Conservation (phyloP, 441 rosid species). For the Syzygium syzygioides region DNA sequence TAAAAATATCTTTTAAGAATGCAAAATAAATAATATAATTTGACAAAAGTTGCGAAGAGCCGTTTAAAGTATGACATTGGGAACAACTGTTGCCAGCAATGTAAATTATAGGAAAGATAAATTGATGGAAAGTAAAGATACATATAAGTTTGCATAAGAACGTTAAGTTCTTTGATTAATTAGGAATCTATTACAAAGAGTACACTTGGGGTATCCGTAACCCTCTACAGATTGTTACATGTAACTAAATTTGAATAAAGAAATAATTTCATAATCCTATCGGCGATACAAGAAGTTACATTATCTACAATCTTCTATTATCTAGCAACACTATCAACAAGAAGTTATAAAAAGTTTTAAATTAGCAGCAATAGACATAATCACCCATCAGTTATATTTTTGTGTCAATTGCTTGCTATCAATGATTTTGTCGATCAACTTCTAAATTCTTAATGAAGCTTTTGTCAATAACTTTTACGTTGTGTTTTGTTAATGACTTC, state of each 20-base stretch:
- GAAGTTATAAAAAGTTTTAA: too few relatives aligned
- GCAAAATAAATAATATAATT: not conserved
- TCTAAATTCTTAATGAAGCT: not conserved
- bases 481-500: not conserved
- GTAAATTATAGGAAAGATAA: not conserved
- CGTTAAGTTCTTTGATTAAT: too few relatives aligned
- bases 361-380: not conserved
- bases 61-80: not conserved
- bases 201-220: not conserved
- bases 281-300: not conserved
- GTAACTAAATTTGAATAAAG: not conserved
- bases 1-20: not conserved
- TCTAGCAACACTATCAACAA: not conserved
- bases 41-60: not conserved
- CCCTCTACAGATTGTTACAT: not conserved
- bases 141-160: not conserved
- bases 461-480: not conserved
- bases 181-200: not conserved
- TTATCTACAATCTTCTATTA: too few relatives aligned
- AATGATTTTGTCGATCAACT: not conserved
- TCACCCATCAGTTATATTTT: not conserved
- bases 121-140: not conserved
- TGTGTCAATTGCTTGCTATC: not conserved
- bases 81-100: not conserved
- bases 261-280: not conserved